Percentiles rank a stretch among this genome's conserved stretches.
phyloP scores from a whole-genome alignment of 2,329 filamentous ascomycete genomes.

The Hymenotorrendiella dingleyae region DNA sequence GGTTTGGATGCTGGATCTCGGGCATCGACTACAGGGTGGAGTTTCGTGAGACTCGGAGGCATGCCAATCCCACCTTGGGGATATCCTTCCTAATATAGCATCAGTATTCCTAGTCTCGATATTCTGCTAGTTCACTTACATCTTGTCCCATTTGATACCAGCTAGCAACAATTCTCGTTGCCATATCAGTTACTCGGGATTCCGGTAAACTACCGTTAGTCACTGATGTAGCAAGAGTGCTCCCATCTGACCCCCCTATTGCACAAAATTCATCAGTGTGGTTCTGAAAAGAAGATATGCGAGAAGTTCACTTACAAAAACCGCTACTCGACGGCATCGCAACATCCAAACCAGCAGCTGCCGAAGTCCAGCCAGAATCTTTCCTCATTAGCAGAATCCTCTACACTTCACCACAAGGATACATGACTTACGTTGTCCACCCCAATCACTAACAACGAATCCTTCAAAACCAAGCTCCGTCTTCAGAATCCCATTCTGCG shows the following conservation, averaged over 20 bases:
- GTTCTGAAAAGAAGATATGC: too few relatives aligned
- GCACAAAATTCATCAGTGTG: too few relatives aligned
- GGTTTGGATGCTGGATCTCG: slow-evolving; percentile 43
- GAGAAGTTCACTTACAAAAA: too few relatives aligned
- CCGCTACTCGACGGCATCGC: slow-evolving; percentile 17
- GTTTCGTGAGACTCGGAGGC: slow-evolving; percentile 40
- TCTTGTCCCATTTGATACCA: slow-evolving; percentile 58
- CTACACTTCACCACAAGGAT: too few relatives aligned
- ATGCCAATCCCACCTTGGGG: slow-evolving; percentile 41
- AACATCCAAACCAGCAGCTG: slow-evolving; percentile 77
- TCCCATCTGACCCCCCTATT: slow-evolving; percentile 16
- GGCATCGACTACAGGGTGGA: slow-evolving; percentile 49
- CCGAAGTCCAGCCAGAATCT: slow-evolving; percentile 66
- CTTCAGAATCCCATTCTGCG: slow-evolving; percentile 75
- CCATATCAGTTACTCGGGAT: slow-evolving; percentile 56
- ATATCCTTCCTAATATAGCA: slow-evolving; percentile 11
- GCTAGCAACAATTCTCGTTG: slow-evolving; percentile 47
- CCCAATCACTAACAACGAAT: slow-evolving; percentile 80
- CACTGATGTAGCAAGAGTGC: slow-evolving; percentile 46
- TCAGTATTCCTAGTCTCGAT: neutral
- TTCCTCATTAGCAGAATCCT: neutral
- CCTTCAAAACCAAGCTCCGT: slow-evolving; percentile 83
- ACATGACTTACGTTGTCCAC: slow-evolving; percentile 52
- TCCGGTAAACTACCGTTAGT: slow-evolving; percentile 53
- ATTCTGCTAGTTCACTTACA: slow-evolving; percentile 15